A percentile compares a stretch with the other conserved stretches of the same genome.
Conservation (phyloP, 2,329 filamentous ascomycete genomes). For the Exophiala sp. region DNA sequence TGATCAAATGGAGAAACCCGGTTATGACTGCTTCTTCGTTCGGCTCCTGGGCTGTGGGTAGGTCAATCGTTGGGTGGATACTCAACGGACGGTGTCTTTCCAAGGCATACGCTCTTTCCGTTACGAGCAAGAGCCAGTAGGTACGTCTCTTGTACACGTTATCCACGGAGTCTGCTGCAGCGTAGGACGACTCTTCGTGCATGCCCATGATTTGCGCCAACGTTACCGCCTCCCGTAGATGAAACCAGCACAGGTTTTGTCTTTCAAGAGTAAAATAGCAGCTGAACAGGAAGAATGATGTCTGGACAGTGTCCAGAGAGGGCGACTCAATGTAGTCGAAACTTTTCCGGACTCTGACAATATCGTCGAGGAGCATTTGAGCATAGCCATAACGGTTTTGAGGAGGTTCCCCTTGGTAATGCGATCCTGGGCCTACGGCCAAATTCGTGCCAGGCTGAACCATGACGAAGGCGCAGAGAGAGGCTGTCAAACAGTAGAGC, state of each 20-base stretch:
- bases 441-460: conserved; percentile 42
- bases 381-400: conserved; percentile 57
- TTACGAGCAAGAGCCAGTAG: conserved; percentile 70
- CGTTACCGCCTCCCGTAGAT: conserved; percentile 72
- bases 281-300: conserved; percentile 76
- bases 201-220: conserved; percentile 49
- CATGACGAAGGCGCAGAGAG: conserved; percentile 43
- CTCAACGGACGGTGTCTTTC: conserved; percentile 64
- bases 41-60: conserved; percentile 57
- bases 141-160: conserved; percentile 62
- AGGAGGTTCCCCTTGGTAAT: conserved; percentile 54
- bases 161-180: conserved; percentile 57
- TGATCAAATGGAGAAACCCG: conserved; percentile 59
- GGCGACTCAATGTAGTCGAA: conserved; percentile 41
- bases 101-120: conserved; percentile 68
- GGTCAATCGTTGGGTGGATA: conserved; percentile 61
- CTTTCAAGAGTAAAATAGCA: conserved; percentile 68
- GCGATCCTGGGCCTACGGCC: conserved; percentile 55
- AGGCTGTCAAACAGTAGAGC: conserved; percentile 41
- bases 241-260: conserved; percentile 75
- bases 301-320: conserved; percentile 49
- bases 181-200: conserved; percentile 51
- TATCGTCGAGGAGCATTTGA: conserved; percentile 68
- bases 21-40: conserved; percentile 54
- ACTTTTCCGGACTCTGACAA: conserved; percentile 44